These are phyloP conservation scores for Debaryomyces singareniensis DNA, from an alignment of 1,139 yeast genomes.

Conservation along the genomic window DNA sequence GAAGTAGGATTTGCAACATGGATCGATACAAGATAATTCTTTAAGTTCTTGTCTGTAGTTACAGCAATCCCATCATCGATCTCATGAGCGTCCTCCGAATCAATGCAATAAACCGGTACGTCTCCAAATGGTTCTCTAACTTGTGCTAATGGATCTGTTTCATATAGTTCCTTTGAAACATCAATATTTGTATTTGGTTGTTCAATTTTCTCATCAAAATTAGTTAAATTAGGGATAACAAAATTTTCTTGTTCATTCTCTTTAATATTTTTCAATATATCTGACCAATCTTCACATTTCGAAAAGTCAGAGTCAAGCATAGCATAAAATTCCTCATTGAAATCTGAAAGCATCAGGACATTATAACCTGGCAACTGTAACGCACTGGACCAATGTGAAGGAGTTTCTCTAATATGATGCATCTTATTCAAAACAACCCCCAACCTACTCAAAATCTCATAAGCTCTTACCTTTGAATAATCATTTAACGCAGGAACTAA, in stretches of 20 bases:
- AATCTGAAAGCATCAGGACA: constrained; percentile 30
- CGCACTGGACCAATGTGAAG: constrained; percentile 40
- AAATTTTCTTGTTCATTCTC: neutral
- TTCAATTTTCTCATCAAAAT: neutral
- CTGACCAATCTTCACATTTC: neutral
- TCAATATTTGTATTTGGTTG: neutral
- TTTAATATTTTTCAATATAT: neutral
- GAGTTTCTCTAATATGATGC: constrained; percentile 30
- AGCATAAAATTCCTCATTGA: constrained; percentile 38
- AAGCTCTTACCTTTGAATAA: constrained; percentile 43
- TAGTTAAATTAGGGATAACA: neutral
- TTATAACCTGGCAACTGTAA: constrained; percentile 35
- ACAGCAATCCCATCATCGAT: constrained; percentile 91
- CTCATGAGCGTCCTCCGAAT: constrained; percentile 74
- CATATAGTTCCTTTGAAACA: constrained; percentile 19
- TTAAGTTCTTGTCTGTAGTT: constrained; percentile 18
- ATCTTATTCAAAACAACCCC: constrained; percentile 5
- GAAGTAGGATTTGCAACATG: constrained; percentile 91
- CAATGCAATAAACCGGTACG: constrained; percentile 76
- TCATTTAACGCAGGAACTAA: constrained; percentile 24
- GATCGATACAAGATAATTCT: constrained; percentile 43
- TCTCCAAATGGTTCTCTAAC: constrained; percentile 30
- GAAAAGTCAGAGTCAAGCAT: constrained; percentile 14
- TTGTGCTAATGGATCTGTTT: constrained; percentile 26
- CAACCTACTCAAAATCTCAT: constrained; percentile 30